Base-by-base conservation (phyloP, 768 basidiomycete genomes). In the Grammothele lineata region DNA sequence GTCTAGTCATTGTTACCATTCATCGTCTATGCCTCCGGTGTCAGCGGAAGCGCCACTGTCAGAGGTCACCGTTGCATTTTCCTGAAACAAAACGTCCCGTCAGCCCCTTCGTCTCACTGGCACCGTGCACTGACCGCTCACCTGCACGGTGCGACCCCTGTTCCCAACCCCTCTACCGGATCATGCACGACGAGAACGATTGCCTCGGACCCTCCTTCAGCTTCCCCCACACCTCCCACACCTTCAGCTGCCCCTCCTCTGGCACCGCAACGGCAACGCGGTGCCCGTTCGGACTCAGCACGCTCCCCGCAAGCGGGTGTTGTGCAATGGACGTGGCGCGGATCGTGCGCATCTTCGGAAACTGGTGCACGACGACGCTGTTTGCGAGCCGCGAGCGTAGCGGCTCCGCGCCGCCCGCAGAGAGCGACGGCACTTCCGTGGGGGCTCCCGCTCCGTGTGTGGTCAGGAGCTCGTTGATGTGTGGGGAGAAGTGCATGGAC, bases 381-480 rank as follows among this genome's bases (percentile, higher is more conserved):
- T 71, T 70, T 21, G 59, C 59, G 17, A 56, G 42, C 10, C 36
- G 26, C 6, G 49, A 42, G 1, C 51, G 44, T 15, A 45, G 34
- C 14, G 57, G 51, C 11, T 53, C 43, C 41, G 27, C 30, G 39
- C 22, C 27, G n/a, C n/a, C n/a, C 30, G 9, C 15, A 17, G 7
- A 27, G 15, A 41, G 40, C 30, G 41, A 34, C 32, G 49, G 54
- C 17, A n/a, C 53, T 38, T 37, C 48, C 50, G 58, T 40, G 62
- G 61, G 47, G 67, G 56, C 56, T 15, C 77, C 77, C 41, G 70
- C 72, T 3, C 78, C 89, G 56, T 92, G 88, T 2, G 89, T 87
- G 35, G 81, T 87, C n/a, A 95, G 66, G 27, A 96, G 66, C 58
- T 95, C 92, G 54, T 89, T 90, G 58, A 83, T 82, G 51, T 91